These are phyloP conservation scores for Cryphonectria carpinicola DNA, from an alignment of 2,329 filamentous ascomycete species.

Conservation along the genomic window DNA sequence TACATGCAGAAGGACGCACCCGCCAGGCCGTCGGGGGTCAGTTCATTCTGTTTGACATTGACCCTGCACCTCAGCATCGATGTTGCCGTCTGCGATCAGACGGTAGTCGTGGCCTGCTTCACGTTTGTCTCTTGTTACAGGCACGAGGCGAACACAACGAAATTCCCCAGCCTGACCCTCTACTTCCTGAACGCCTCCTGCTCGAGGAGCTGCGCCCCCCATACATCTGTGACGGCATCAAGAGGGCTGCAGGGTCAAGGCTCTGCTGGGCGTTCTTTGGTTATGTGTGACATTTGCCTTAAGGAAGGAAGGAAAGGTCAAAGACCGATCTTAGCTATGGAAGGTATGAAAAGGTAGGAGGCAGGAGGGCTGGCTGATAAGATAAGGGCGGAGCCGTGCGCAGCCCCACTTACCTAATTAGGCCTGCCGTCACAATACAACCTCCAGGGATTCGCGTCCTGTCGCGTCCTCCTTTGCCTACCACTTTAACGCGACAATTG, in stretches of 20 bases:
- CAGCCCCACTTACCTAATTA: too few species aligned
- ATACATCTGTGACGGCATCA: neutral
- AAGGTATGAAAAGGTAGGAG: neutral
- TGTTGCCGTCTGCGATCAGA: neutral
- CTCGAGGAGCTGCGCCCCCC: neutral
- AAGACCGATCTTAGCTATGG: neutral
- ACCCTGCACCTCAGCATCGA: neutral
- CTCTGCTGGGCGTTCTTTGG: neutral
- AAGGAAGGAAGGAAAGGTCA: neutral
- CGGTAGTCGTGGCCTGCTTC: neutral
- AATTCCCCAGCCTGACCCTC: neutral
- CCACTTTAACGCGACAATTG: slow-evolving; percentile 23
- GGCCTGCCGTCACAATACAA: too few species aligned
- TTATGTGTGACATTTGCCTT: neutral
- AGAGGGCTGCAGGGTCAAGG: neutral
- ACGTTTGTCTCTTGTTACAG: neutral
- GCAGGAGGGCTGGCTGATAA: too few species aligned
- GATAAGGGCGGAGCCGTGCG: too few species aligned
- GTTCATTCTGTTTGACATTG: neutral
- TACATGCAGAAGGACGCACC: neutral
- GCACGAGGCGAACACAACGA: neutral
- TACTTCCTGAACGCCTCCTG: neutral
- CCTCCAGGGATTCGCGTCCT: too few species aligned
- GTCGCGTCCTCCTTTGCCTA: slow-evolving; percentile 9
- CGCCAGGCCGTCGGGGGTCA: neutral